Percentiles rank a stretch among this genome's conserved stretches.
Evolutionary conservation across 768 basidiomycete genomes (phyloP).

Genomic region (Leccinum boreale): DNA sequence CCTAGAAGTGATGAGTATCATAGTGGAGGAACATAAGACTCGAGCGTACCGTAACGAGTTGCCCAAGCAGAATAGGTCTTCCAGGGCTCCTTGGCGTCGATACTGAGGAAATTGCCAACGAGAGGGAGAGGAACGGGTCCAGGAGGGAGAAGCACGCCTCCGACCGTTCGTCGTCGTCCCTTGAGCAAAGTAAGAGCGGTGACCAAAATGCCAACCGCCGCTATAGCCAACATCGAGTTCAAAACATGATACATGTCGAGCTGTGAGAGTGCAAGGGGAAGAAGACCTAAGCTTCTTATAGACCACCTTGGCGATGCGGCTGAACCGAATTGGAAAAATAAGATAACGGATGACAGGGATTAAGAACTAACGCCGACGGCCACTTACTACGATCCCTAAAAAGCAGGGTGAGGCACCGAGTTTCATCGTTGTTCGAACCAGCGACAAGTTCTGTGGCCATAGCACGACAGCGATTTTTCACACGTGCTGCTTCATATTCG

Average conservation of each 20-base stretch:
- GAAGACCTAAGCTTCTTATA: not conserved
- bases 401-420: too few species aligned
- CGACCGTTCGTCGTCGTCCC: not conserved
- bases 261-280: not conserved
- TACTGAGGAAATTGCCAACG: constrained; percentile 16
- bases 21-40: not conserved
- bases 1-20: constrained; percentile 3
- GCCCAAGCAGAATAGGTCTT: constrained; percentile 18
- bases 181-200: not conserved
- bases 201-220: not conserved
- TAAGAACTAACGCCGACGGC: not conserved
- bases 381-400: not conserved
- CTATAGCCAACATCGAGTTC: not conserved
- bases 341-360: not conserved
- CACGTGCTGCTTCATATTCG: not conserved
- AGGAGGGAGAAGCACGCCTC: constrained; percentile 11
- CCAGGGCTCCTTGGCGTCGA: constrained; percentile 20
- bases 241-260: not conserved
- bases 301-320: not conserved
- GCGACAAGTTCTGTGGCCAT: not conserved
- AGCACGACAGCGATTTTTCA: not conserved
- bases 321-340: not conserved
- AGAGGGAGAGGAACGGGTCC: constrained; percentile 21
- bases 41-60: constrained; percentile 13
- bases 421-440: too few species aligned